Evolutionary conservation across 169 alveolate species (phyloP), one percentile per base, ranked within the genome.

Genomic region (Plasmodium gonderi): DNA sequence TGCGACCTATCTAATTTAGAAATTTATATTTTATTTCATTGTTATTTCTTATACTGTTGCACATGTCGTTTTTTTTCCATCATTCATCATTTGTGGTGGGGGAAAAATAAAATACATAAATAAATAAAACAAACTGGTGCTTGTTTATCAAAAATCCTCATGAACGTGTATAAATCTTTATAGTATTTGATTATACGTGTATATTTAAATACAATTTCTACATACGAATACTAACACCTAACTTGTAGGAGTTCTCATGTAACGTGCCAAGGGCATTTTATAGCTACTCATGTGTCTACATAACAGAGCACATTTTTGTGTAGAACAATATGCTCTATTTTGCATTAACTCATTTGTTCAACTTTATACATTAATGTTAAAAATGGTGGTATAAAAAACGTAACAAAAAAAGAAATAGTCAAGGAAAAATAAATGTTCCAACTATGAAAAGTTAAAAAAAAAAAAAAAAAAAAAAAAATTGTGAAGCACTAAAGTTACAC

Each of bases 401-500:
- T 17, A 8, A 31, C 12, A 14, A 49, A 78, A 78, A 44, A 75
- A 26, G 38, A 76, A 76, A 36, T 5, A n/a, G n/a, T n/a, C n/a
- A 29, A 1, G 47, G 23, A 26, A 79, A 79, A 45, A 45, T 3
- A 80, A 60, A 3, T 11, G 29, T 64, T 60, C 67, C 72, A 80
- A 33, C 17, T 65, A 38, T 33, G 7, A 38, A 14, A 33, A 38
- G 49, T 38, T 69, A 69, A 38, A 33, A 69, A 12, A 3, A 38
- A 4, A 31, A 23, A n/a, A n/a, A n/a, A 17, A 78, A 78, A 51
- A 47, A 78, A 26, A 33, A 29, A 45, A 78, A 76, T 11, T 11
- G 85, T 76, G 85, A 67, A 76, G 45, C 68, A n/a, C 69, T n/a
- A 76, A 76, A 76, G 23, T 76, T 76, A 76, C 44, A 47, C 80